These are phyloP conservation scores for Diaporthe velutina DNA, from an alignment of 2,329 filamentous ascomycete genomes.

Conservation along the genomic window DNA sequence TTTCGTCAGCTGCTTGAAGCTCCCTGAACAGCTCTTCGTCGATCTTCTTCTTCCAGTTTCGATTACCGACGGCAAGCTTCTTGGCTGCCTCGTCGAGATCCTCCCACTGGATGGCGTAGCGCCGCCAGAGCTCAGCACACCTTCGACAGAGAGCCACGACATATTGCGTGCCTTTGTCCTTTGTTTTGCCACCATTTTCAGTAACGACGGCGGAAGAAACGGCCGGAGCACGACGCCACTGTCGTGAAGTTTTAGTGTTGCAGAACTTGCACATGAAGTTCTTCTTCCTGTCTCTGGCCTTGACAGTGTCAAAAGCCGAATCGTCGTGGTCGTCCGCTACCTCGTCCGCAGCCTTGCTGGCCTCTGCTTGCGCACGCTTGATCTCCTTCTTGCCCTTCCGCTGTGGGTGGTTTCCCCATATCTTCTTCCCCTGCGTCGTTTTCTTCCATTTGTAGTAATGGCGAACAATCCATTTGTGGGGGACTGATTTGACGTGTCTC, in stretches of 20 bases:
- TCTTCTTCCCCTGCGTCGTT: conserved; percentile 82
- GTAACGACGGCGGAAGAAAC: conserved; percentile 78
- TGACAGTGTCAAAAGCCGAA: conserved; percentile 93
- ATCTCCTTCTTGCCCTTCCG: conserved; percentile 92
- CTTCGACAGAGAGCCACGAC: conserved; percentile 89
- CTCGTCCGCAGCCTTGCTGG: conserved; percentile 87
- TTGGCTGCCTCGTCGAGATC: conserved; percentile 91
- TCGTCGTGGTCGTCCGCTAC: conserved; percentile 94
- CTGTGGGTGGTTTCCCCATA: conserved; percentile 91
- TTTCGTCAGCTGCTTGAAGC: conserved; percentile 74
- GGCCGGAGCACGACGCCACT: conserved; percentile 92
- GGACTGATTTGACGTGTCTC: conserved; percentile 86
- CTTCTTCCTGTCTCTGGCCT: conserved; percentile 83
- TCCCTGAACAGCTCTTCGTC: conserved; percentile 92
- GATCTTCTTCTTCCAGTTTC: conserved; percentile 87
- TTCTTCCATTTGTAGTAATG: conserved; percentile 99
- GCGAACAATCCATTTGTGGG: conserved; percentile 84
- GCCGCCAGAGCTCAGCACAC: conserved; percentile 93
- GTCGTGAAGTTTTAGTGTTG: conserved; percentile 80
- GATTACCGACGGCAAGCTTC: conserved; percentile 86
- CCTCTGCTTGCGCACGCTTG: conserved; percentile 77
- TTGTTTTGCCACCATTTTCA: conserved; percentile 74
- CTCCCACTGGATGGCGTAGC: conserved; percentile 96
- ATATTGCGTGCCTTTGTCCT: conserved; percentile 82
- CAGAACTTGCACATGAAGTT: conserved; percentile 97